Evolutionary conservation across 345 rosid species (phyloP).

Genomic region (Euphorbia tirucalli): DNA sequence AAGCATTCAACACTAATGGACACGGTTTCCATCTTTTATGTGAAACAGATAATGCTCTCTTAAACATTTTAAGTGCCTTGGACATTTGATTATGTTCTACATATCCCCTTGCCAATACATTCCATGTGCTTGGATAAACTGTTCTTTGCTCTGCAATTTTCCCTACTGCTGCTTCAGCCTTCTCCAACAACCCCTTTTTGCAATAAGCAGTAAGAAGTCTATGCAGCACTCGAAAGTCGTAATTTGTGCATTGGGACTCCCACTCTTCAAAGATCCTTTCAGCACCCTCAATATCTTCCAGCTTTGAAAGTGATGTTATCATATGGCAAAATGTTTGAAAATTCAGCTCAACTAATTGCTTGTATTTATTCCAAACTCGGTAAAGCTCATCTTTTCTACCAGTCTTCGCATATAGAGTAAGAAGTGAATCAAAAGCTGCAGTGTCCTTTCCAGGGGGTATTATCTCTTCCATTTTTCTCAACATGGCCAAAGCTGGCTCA

Average conservation of each 20-base stretch:
- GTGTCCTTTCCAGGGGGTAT: conserved; percentile 2
- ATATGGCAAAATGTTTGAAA: neutral
- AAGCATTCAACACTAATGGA: conserved; percentile 9
- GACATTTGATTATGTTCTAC: conserved; percentile 17
- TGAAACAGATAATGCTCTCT: conserved; percentile 17
- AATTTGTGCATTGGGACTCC: conserved; percentile 18
- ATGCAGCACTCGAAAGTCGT: conserved; percentile 22
- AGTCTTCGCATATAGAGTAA: conserved; percentile 15
- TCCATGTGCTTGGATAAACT: conserved; percentile 25
- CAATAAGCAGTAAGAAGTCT: conserved; percentile 27
- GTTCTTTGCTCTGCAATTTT: conserved; percentile 20
- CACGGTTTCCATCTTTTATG: conserved; percentile 21
- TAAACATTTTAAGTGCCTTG: conserved; percentile 34
- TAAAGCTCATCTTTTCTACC: conserved; percentile 30
- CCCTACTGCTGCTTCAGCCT: conserved; percentile 26
- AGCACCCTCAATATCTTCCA: conserved; percentile 37
- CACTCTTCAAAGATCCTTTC: conserved; percentile 33
- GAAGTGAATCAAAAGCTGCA: conserved; percentile 14
- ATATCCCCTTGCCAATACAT: conserved; percentile 23
- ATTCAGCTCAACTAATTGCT: neutral
- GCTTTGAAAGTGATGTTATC: conserved; percentile 22
- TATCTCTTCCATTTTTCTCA: conserved; percentile 24
- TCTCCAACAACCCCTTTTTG: conserved; percentile 22
- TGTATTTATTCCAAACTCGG: conserved; percentile 29
- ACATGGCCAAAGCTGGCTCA: conserved; percentile 23